These are phyloP conservation scores for Capsicum pubescens DNA, from an alignment of 257 asterid species.

Conservation along the genomic window DNA sequence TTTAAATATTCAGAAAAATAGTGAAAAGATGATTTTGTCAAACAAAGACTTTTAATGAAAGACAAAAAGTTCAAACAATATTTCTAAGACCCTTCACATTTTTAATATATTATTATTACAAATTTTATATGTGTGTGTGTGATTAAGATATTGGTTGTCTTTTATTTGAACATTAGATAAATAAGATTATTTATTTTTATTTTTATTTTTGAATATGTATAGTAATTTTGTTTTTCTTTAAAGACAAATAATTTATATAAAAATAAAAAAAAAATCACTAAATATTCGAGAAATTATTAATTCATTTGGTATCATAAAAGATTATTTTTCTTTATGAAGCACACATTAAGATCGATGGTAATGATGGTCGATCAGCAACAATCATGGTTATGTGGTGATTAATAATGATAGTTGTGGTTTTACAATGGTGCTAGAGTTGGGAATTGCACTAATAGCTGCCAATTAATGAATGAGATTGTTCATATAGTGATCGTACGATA, in stretches of 20 bases:
- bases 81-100: too few species aligned
- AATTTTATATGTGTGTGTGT: too few species aligned
- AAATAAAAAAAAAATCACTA: background rate
- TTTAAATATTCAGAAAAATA: too few species aligned
- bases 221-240: background rate
- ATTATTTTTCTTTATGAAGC: background rate
- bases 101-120: too few species aligned
- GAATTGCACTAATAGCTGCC: background rate
- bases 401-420: background rate
- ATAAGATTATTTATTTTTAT: background rate
- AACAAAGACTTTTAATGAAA: too few species aligned
- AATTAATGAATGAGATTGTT: background rate
- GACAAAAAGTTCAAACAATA: too few species aligned
- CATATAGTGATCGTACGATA: background rate
- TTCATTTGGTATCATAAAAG: background rate
- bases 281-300: background rate
- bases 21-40: too few species aligned
- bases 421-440: background rate
- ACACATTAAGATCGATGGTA: background rate
- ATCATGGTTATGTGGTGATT: background rate
- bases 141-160: background rate
- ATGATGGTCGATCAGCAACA: background rate
- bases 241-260: background rate
- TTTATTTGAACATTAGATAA: too few species aligned
- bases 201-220: background rate